These are phyloP conservation scores for Rheum nobile DNA, from an alignment of 148 eudicot species.

Conservation along the genomic window DNA sequence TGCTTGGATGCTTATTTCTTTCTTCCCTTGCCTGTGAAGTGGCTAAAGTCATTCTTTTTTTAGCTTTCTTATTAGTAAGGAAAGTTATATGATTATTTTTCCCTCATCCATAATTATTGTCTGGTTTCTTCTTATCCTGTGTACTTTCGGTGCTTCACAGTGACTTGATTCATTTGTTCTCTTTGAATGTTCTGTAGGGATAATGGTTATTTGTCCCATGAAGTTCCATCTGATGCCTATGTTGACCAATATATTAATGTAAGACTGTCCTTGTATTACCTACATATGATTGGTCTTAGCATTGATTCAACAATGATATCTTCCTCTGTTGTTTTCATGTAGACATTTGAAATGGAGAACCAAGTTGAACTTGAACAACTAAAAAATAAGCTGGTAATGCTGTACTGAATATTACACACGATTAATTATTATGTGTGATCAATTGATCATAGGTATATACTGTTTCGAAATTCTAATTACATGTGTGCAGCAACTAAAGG, in stretches of 20 bases:
- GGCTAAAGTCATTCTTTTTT: not conserved
- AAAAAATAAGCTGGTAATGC: constrained; percentile 56
- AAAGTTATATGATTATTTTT: not conserved
- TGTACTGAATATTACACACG: not conserved
- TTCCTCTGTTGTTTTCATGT: constrained; percentile 7
- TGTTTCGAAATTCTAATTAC: not conserved
- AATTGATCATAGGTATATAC: too few relatives aligned
- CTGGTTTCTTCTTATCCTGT: not conserved
- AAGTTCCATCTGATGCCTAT: not conserved
- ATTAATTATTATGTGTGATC: not conserved
- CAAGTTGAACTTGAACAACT: constrained; percentile 54
- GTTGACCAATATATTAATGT: not conserved
- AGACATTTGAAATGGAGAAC: constrained; percentile 30
- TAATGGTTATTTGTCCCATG: not conserved
- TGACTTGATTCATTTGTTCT: not conserved
- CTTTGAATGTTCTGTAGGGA: not conserved
- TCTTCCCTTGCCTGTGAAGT: not conserved
- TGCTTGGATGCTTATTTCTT: not conserved
- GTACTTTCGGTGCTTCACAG: not conserved
- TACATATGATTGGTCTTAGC: not conserved
- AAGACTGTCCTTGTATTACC: not conserved
- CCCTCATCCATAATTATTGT: not conserved
- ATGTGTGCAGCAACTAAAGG: constrained; percentile 68
- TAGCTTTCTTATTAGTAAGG: not conserved
- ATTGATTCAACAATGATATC: not conserved